Percentiles rank a stretch among this genome's conserved stretches.
These are phyloP conservation scores for Puccinia hordei DNA, from an alignment of 1,284 basidiomycete species.

Conservation along the genomic window DNA sequence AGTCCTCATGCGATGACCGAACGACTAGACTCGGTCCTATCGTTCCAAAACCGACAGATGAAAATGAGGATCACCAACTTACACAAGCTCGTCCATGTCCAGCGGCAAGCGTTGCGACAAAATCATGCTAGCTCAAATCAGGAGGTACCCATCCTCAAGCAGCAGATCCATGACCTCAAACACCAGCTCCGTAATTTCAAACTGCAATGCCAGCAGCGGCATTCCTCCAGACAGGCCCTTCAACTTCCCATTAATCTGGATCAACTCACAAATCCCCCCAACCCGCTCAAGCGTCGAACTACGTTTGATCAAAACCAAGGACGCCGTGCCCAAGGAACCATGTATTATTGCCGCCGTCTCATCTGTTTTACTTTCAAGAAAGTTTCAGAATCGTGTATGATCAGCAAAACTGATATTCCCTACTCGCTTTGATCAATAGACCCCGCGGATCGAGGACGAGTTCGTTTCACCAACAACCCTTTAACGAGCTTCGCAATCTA, in stretches of 20 bases:
- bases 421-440: not conserved
- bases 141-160: slow-evolving; percentile 20
- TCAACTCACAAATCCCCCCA: not conserved
- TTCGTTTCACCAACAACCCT: slow-evolving; percentile 2
- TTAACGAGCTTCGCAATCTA: not conserved
- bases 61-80: slow-evolving; percentile 23
- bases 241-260: not conserved
- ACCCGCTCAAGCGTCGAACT: slow-evolving; percentile 6
- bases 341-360: not conserved
- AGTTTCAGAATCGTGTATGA: not conserved
- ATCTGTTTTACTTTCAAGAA: not conserved
- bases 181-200: slow-evolving; percentile 1
- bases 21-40: slow-evolving; percentile 2
- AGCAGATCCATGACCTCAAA: slow-evolving; percentile 21
- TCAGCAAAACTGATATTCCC: not conserved
- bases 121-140: not conserved
- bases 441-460: not conserved
- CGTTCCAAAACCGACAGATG: slow-evolving; percentile 43
- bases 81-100: slow-evolving; percentile 21
- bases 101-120: slow-evolving; percentile 9
- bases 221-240: not conserved
- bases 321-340: not conserved
- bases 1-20: slow-evolving; percentile 21
- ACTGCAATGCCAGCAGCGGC: not conserved
- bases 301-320: not conserved